These are phyloP conservation scores for Salix udensis DNA, from an alignment of 345 rosid genomes.

Conservation along the genomic window DNA sequence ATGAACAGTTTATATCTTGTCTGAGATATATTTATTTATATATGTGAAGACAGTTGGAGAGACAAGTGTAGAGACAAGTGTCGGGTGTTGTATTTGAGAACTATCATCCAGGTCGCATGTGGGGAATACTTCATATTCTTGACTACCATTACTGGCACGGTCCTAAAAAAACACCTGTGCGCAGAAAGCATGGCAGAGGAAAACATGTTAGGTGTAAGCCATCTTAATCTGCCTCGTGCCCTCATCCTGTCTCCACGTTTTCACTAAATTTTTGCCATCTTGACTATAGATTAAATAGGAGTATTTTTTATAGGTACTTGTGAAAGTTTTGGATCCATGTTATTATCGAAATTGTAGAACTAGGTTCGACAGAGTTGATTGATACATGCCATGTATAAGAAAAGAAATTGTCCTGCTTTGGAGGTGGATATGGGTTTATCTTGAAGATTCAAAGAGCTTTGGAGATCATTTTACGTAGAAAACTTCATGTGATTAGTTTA, in stretches of 20 bases:
- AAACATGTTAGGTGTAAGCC: conserved; percentile 40
- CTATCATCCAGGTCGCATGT: conserved; percentile 51
- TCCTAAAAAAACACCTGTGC: conserved; percentile 26
- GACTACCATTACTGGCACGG: conserved; percentile 48
- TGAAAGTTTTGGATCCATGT: not conserved
- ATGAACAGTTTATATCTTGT: not conserved
- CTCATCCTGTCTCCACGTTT: not conserved
- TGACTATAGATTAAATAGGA: not conserved
- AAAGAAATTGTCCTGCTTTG: not conserved
- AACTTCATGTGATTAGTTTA: not conserved
- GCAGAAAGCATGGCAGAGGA: conserved; percentile 32
- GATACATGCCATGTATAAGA: not conserved
- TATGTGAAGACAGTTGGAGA: conserved; percentile 39
- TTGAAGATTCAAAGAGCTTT: not conserved
- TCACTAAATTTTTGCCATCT: not conserved
- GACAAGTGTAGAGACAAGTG: conserved; percentile 19
- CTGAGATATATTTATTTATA: conserved; percentile 10
- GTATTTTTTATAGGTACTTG: not conserved
- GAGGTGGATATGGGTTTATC: not conserved
- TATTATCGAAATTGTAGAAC: not conserved
- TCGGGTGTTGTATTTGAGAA: conserved; percentile 33
- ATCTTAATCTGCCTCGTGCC: not conserved
- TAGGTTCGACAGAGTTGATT: not conserved
- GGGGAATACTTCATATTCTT: conserved; percentile 56
- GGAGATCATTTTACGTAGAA: not conserved